Evolutionary conservation across 768 basidiomycete genomes (phyloP).

Genomic region (Lactarius trivialis): DNA sequence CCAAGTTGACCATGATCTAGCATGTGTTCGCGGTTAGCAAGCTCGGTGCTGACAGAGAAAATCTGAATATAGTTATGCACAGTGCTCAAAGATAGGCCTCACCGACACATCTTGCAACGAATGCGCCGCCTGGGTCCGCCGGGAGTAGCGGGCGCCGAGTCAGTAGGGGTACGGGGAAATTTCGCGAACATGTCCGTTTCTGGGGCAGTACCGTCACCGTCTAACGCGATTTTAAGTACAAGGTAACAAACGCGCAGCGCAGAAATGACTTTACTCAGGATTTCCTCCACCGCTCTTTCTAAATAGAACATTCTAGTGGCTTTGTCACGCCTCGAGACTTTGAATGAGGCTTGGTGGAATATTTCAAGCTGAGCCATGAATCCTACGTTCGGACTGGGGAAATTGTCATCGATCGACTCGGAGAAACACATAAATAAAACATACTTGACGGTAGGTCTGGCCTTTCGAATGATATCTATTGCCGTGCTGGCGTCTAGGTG

Average conservation of each 20-base stretch:
- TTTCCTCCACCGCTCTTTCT: conserved; percentile 62
- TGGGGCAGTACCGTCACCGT: conserved; percentile 64
- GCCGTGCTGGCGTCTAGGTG: conserved; percentile 54
- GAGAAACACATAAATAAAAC: conserved; percentile 26
- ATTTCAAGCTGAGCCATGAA: conserved; percentile 78
- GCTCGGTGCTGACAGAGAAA: conserved; percentile 50
- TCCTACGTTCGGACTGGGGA: conserved; percentile 71
- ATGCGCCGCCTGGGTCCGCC: conserved; percentile 57
- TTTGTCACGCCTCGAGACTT: conserved; percentile 61
- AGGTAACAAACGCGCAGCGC: conserved; percentile 2
- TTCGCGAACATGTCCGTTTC: conserved; percentile 71
- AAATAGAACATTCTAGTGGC: conserved; percentile 77
- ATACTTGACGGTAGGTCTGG: conserved; percentile 66
- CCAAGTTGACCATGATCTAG: conserved; percentile 80
- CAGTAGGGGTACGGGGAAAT: conserved; percentile 58
- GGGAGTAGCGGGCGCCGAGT: conserved; percentile 56
- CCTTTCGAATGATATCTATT: conserved; percentile 57
- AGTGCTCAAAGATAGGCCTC: conserved; percentile 19
- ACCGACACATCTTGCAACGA: conserved; percentile 91
- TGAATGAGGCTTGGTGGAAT: conserved; percentile 66
- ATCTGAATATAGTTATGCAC: neutral
- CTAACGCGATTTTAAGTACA: conserved; percentile 33
- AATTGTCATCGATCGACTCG: conserved; percentile 4
- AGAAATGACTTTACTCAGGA: conserved; percentile 58
- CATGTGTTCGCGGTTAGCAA: conserved; percentile 92